Conservation (phyloP, 2,329 filamentous ascomycete genomes). For the Colletotrichum plurivorum region DNA sequence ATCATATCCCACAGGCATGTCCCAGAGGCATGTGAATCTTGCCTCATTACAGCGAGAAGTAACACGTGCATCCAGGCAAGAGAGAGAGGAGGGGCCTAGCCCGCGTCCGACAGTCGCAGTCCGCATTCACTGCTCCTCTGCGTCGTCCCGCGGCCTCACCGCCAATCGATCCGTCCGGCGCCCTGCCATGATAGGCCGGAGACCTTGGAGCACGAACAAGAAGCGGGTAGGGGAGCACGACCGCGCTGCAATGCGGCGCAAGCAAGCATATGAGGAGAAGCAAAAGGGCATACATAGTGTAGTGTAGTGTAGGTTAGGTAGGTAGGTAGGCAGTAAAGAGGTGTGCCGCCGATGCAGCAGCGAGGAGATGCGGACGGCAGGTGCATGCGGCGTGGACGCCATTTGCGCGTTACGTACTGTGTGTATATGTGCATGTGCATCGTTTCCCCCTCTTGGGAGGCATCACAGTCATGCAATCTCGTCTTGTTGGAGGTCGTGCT, state of each 20-base stretch:
- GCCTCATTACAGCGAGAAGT: neutral
- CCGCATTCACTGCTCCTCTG: neutral
- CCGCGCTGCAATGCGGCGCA: conserved; percentile 15
- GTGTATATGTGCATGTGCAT: neutral
- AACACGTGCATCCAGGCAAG: conserved; percentile 11
- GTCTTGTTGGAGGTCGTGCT: conserved; percentile 14
- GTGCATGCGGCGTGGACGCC: conserved; percentile 17
- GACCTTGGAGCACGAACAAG: neutral
- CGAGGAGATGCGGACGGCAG: conserved; percentile 6
- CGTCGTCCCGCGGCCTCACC: conserved; percentile 5
- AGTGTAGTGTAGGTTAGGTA: too few relatives aligned
- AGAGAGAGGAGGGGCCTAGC: neutral
- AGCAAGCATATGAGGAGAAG: neutral
- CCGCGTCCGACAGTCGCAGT: conserved; percentile 4
- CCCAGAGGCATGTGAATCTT: conserved; percentile 18
- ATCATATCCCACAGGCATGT: neutral
- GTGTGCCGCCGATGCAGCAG: neutral
- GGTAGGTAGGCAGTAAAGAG: neutral
- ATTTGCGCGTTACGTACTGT: neutral
- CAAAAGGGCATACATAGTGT: neutral
- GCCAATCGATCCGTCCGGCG: conserved; percentile 23
- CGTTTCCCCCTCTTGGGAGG: neutral
- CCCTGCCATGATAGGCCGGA: neutral
- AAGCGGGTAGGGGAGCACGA: neutral
- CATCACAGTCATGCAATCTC: conserved; percentile 11